These are phyloP conservation scores for Fusarium sulawesiense DNA, from an alignment of 2,329 filamentous ascomycete species.

Conservation along the genomic window DNA sequence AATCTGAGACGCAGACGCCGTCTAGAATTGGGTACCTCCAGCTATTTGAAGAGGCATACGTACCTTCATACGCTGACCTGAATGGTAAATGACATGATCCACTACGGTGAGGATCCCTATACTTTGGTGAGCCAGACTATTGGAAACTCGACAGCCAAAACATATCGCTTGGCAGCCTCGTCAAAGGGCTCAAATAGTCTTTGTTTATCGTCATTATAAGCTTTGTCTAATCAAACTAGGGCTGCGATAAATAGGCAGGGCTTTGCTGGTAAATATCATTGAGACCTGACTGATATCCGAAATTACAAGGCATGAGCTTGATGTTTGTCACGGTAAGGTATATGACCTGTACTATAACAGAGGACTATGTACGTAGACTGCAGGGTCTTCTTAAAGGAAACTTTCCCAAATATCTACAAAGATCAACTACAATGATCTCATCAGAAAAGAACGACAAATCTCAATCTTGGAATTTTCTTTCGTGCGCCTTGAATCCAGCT, in stretches of 20 bases:
- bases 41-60: neutral
- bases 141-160: neutral
- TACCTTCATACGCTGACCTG: neutral
- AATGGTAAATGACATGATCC: neutral
- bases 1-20: constrained; percentile 6
- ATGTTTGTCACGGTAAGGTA: neutral
- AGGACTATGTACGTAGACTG: neutral
- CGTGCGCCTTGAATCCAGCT: neutral
- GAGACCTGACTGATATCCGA: neutral
- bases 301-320: neutral
- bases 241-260: neutral
- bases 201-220: neutral
- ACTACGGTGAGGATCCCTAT: neutral
- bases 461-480: neutral
- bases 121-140: neutral
- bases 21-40: neutral
- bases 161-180: neutral
- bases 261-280: neutral
- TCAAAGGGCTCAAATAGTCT: neutral
- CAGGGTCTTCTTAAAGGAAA: neutral
- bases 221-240: neutral
- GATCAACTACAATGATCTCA: neutral
- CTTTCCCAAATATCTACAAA: neutral
- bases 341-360: neutral
- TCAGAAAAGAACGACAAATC: neutral